These are phyloP conservation scores for Hypoxylon cercidicola DNA, from an alignment of 495 filamentous ascomycete species.

Conservation along the genomic window DNA sequence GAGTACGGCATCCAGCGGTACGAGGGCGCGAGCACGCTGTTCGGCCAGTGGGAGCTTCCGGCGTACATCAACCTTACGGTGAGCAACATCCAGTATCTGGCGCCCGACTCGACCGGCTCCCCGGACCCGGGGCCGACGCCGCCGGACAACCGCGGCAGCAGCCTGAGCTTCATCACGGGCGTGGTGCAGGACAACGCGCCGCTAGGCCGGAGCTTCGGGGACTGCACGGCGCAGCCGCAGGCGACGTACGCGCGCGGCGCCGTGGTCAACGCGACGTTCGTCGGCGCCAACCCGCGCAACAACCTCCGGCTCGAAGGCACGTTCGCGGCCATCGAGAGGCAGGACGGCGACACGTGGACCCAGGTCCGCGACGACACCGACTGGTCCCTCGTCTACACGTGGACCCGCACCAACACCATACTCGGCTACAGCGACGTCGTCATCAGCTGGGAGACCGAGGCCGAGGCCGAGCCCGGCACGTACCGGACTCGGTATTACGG, in stretches of 20 bases:
- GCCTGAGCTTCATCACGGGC: slow-evolving; percentile 79
- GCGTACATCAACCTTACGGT: slow-evolving; percentile 89
- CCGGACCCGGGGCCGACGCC: slow-evolving; percentile 72
- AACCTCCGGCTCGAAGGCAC: slow-evolving; percentile 84
- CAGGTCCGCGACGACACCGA: slow-evolving; percentile 77
- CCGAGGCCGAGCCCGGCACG: slow-evolving; percentile 64
- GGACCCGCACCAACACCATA: slow-evolving; percentile 77
- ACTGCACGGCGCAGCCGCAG: slow-evolving; percentile 66
- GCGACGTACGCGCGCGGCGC: slow-evolving; percentile 69
- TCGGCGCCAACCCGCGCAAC: slow-evolving; percentile 92
- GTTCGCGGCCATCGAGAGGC: slow-evolving; percentile 79
- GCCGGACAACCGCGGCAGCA: slow-evolving; percentile 78
- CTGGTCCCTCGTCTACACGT: slow-evolving; percentile 83
- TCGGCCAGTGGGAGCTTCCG: slow-evolving; percentile 82
- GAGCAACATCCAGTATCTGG: slow-evolving; percentile 74
- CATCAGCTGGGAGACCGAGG: slow-evolving; percentile 80
- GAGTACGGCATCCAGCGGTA: slow-evolving; percentile 93
- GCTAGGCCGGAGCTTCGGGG: slow-evolving; percentile 75
- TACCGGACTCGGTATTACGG: slow-evolving; percentile 91
- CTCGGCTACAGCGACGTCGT: slow-evolving; percentile 82
- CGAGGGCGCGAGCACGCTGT: slow-evolving; percentile 94
- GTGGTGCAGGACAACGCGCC: slow-evolving; percentile 81
- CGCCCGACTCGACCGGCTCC: slow-evolving; percentile 55
- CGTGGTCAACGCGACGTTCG: slow-evolving; percentile 75
- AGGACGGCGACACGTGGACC: slow-evolving; percentile 68